These are phyloP conservation scores for Paramecium bursaria DNA, from an alignment of 73 alveolate genomes.

Conservation along the genomic window DNA sequence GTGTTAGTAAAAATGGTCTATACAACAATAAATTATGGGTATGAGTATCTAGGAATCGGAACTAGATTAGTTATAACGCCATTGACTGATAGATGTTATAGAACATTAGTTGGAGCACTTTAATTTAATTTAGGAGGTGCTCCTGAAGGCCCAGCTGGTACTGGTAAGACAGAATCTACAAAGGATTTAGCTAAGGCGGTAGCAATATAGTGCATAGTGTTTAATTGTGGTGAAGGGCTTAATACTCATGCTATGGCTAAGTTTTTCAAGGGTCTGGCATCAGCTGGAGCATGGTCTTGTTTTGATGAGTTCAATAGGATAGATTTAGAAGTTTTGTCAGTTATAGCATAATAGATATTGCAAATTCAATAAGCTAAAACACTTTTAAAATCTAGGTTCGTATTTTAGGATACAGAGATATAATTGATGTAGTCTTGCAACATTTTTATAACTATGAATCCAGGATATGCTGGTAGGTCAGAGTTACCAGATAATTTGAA, in stretches of 20 bases:
- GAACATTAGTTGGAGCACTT: conserved; percentile 96
- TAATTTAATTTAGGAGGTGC: conserved; percentile 97
- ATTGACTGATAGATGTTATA: conserved; percentile 97
- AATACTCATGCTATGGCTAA: conserved; percentile 88
- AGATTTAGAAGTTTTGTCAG: conserved; percentile 96
- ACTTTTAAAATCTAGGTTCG: conserved; percentile 77
- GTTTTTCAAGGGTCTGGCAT: conserved; percentile 95
- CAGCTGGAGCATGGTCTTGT: conserved; percentile 98
- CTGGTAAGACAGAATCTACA: conserved; percentile 98
- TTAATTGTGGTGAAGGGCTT: conserved; percentile 87
- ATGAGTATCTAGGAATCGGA: conserved; percentile 91
- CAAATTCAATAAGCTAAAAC: conserved; percentile 88
- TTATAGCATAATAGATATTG: conserved; percentile 92
- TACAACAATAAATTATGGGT: conserved; percentile 86
- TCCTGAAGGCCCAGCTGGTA: conserved; percentile 99
- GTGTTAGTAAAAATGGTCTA: conserved; percentile 87
- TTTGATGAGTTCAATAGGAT: conserved; percentile 98
- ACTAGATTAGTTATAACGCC: conserved; percentile 96
- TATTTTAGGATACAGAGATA: conserved; percentile 90
- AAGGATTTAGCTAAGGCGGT: conserved; percentile 97
- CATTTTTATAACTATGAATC: conserved; percentile 98
- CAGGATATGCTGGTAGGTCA: conserved; percentile 99
- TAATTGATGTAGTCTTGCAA: conserved; percentile 86
- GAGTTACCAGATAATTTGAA: conserved; percentile 92
- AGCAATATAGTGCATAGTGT: conserved; percentile 91